Evolutionary conservation across 1,284 basidiomycete genomes (phyloP), one percentile per base, ranked within the genome.

Genomic region (Vanrija pseudolonga): DNA sequence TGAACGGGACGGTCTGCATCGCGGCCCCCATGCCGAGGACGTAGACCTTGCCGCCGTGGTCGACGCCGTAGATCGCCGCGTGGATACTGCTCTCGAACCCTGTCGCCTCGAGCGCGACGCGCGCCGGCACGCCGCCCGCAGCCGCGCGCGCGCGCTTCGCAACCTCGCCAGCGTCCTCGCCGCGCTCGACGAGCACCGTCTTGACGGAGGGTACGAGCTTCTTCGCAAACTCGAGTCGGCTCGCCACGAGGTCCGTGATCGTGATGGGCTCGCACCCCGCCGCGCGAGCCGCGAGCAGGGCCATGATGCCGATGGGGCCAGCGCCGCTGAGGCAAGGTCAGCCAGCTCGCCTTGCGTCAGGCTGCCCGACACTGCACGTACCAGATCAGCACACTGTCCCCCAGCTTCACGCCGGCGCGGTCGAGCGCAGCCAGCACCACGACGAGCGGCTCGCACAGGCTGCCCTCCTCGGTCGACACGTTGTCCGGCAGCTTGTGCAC

Each of bases 1-100:
- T 79, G 66, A 81, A 80, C 8, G 79, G 79, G 63, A 74, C 14
- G 38, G 4, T 40, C 38, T 17, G 38, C 7, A 5, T 40, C 26
- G 3, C 26, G 26, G 7, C 26, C 3, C 26, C 26, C 26, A 26
- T 26, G 37, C 37, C 37, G 37, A 39, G 17, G 6, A 39, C 37
- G 6, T 14, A 3, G 28, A 43, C 6, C 12, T 7, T 15, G n/a
- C 19, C 17, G 11, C 28, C 4, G 41, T 22, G 28, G 18, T 17
- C 4, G 4, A 43, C 56, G 47, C 55, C 78, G 65, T 82, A 83
- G 60, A 91, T 81, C 4, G 84, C 90, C n/a, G 88, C 88, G 68
- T 89, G 86, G 62, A 96, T 88, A 14, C 86, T 90, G 37, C 84
- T 84, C 74, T 95, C 90, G 23, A 93, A 89, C 17, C 93, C 93